Percentiles rank a stretch among this genome's conserved stretches.
These are phyloP conservation scores for Tubosaeta sp. DNA, from an alignment of 768 basidiomycete genomes.

Conservation along the genomic window DNA sequence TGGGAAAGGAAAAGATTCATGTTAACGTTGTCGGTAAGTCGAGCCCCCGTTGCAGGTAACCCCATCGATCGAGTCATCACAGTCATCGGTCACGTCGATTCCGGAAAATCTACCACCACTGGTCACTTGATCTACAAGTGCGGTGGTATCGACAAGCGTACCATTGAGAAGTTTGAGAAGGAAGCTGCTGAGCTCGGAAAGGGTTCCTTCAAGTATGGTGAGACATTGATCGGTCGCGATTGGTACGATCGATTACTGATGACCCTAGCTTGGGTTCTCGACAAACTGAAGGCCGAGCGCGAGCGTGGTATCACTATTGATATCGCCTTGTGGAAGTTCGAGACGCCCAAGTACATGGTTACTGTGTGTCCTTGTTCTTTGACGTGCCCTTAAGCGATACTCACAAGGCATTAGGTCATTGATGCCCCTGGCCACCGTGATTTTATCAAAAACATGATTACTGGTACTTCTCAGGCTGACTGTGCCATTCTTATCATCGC, in stretches of 20 bases:
- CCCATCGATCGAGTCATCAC: conserved; percentile 30
- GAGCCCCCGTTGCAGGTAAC: conserved; percentile 13
- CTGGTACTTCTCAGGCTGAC: conserved; percentile 99
- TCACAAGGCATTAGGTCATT: conserved; percentile 66
- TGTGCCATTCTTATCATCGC: conserved; percentile 99
- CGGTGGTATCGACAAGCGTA: conserved; percentile 99
- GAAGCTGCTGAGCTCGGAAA: conserved; percentile 99
- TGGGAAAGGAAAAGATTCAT: conserved; percentile 96
- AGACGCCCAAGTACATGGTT: conserved; percentile 95
- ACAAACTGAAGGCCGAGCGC: conserved; percentile 99
- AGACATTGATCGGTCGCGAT: conserved; percentile 31
- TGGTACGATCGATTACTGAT: conserved; percentile 16
- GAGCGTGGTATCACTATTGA: conserved; percentile 99
- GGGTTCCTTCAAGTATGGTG: conserved; percentile 97
- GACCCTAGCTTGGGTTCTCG: conserved; percentile 92
- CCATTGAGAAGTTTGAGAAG: conserved; percentile 99
- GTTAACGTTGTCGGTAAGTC: conserved; percentile 94
- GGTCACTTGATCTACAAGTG: conserved; percentile 99
- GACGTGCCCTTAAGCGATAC: not conserved
- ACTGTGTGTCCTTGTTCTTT: conserved; percentile 52
- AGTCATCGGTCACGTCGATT: conserved; percentile 99
- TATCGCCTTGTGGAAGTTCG: conserved; percentile 99
- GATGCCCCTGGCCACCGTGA: conserved; percentile 99
- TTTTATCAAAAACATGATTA: conserved; percentile 99
- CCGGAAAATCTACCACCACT: conserved; percentile 99